A percentile compares a stretch with the other conserved stretches of the same genome.
These are phyloP conservation scores for Sporothrix schenckii DNA, from an alignment of 2,329 filamentous ascomycete genomes.

Conservation along the genomic window DNA sequence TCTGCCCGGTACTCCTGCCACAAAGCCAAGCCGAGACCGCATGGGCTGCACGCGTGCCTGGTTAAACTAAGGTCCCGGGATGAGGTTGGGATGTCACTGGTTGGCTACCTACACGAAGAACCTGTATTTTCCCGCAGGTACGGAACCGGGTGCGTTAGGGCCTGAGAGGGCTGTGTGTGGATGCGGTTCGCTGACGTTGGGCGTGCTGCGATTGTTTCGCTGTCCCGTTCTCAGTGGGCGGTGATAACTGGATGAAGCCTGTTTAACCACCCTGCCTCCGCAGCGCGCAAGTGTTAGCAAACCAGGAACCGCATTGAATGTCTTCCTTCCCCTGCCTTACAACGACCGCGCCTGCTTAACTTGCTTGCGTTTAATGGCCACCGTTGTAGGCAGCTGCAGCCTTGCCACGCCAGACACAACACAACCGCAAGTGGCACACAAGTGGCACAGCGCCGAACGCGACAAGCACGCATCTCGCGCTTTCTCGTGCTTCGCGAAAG, in stretches of 20 bases:
- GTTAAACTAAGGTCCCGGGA: conserved; percentile 41
- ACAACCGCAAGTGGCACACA: conserved; percentile 24
- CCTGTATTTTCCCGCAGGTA: conserved; percentile 14
- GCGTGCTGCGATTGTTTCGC: conserved; percentile 24
- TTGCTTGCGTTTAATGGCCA: not conserved
- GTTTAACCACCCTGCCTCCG: conserved; percentile 1
- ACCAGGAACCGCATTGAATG: conserved; percentile 1
- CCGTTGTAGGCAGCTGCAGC: conserved; percentile 23
- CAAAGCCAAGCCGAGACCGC: not conserved
- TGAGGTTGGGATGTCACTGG: conserved; percentile 35
- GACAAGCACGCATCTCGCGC: not conserved
- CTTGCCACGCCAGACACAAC: conserved; percentile 21
- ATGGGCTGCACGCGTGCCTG: conserved; percentile 34
- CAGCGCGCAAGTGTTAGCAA: conserved; percentile 23
- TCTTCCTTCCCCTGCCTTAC: not conserved
- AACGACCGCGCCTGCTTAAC: conserved; percentile 14
- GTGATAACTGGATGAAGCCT: conserved; percentile 14
- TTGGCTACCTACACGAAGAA: conserved; percentile 39
- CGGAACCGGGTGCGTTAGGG: conserved; percentile 4
- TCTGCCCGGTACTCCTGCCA: conserved; percentile 1
- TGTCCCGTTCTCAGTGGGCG: conserved; percentile 8
- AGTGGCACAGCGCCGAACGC: conserved; percentile 30
- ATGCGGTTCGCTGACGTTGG: conserved; percentile 8
- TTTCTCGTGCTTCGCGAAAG: not conserved
- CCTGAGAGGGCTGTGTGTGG: conserved; percentile 16